These are phyloP conservation scores for Sequoiadendron giganteum DNA, from an alignment of 75 land plant genomes.

Conservation along the genomic window DNA sequence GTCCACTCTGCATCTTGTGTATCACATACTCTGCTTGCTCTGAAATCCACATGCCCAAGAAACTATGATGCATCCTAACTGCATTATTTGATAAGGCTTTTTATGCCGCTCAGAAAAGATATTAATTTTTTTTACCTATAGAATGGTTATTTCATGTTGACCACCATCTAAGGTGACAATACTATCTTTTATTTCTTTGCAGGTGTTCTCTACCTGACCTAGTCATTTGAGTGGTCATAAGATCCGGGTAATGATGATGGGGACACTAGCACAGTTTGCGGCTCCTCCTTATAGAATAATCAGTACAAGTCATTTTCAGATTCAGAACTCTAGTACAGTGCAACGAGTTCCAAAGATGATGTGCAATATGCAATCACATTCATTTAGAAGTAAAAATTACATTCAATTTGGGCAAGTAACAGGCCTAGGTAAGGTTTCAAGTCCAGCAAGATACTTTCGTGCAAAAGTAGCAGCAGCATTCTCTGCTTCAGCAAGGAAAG, in stretches of 20 bases:
- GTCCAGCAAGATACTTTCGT: conserved; percentile 32
- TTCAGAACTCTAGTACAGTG: conserved; percentile 19
- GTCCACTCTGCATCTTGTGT: neutral
- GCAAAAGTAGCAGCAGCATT: conserved; percentile 27
- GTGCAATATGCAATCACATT: conserved; percentile 14
- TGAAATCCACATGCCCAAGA: neutral
- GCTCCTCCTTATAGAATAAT: conserved; percentile 22
- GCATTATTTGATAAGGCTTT: neutral
- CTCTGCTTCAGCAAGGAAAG: conserved; percentile 22
- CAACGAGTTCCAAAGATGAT: conserved; percentile 30
- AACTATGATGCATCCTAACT: neutral
- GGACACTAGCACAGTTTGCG: conserved; percentile 38
- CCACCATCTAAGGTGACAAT: neutral
- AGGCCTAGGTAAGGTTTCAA: conserved; percentile 27
- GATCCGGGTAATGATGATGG: conserved; percentile 35
- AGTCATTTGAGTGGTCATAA: neutral
- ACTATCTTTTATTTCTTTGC: neutral
- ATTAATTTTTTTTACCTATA: neutral
- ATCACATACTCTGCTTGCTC: neutral
- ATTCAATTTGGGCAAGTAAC: conserved; percentile 39
- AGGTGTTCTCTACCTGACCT: neutral
- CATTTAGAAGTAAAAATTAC: conserved; percentile 34
- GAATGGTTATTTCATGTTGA: neutral
- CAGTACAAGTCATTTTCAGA: conserved; percentile 6
- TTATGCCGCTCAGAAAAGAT: neutral